phyloP scores from a whole-genome alignment of 495 filamentous ascomycete species.

The Trypethelium eluteriae region DNA sequence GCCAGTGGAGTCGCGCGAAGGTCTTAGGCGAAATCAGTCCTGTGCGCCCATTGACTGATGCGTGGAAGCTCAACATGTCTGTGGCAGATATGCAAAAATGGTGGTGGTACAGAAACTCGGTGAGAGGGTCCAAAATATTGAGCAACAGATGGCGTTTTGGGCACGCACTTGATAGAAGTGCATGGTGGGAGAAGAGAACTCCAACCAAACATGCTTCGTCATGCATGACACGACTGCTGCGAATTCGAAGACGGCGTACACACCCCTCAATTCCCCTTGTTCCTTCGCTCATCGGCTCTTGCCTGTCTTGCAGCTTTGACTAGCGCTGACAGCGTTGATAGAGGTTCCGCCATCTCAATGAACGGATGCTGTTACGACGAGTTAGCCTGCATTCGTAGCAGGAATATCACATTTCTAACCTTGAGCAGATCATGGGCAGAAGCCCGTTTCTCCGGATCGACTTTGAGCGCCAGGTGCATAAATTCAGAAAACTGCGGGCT shows the following conservation, averaged over 20 bases:
- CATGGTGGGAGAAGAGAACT: not conserved
- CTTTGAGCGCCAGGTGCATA: conserved; percentile 80
- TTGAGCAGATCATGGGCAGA: conserved; percentile 86
- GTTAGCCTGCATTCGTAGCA: conserved; percentile 4
- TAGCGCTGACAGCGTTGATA: conserved; percentile 71
- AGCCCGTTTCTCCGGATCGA: conserved; percentile 92
- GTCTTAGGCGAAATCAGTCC: not conserved
- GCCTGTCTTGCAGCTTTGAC: conserved; percentile 78
- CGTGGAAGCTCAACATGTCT: not conserved
- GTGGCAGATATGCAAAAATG: conserved; percentile 1
- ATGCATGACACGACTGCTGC: no score
- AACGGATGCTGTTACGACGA: conserved; percentile 67
- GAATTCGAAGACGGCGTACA: no score
- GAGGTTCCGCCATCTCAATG: conserved; percentile 64
- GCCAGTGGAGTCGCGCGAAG: no score
- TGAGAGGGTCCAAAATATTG: not conserved
- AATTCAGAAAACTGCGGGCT: conserved; percentile 81
- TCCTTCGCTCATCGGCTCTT: conserved; percentile 72
- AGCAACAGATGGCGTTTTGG: not conserved
- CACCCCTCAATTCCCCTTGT: conserved; percentile 30
- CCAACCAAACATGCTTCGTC: no score
- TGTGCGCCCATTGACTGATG: not conserved
- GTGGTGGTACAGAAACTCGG: not conserved
- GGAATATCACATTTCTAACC: conserved; percentile 46
- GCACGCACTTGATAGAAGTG: no score